phyloP scores from a whole-genome alignment of 768 basidiomycete genomes.

The Macrolepiota albuminosa region DNA sequence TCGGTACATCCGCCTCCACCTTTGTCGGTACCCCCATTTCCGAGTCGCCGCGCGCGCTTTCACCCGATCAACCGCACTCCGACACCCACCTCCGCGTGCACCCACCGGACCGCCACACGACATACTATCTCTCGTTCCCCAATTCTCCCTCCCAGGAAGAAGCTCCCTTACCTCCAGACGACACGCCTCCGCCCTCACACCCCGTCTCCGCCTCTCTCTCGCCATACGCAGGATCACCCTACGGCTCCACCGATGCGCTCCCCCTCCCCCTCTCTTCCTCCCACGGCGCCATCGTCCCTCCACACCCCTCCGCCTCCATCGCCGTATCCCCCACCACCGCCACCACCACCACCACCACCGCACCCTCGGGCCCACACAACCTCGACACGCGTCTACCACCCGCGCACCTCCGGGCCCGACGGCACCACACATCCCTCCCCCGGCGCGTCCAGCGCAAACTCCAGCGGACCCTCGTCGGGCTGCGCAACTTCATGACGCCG shows the following conservation, averaged over 20 bases:
- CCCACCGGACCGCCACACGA: conserved; percentile 10
- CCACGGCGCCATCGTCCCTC: not conserved
- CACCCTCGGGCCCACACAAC: not conserved
- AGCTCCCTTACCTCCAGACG: not conserved
- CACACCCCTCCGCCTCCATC: not conserved
- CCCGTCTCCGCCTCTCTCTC: not conserved
- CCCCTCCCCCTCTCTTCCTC: not conserved
- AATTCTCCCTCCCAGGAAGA: conserved; percentile 14
- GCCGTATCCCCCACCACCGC: not conserved
- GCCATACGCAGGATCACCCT: too few relatives aligned
- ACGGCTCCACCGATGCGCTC: not conserved
- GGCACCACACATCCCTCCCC: not conserved
- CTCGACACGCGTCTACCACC: not conserved
- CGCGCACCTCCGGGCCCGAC: not conserved
- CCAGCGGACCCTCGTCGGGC: conserved; percentile 27
- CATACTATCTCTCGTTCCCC: conserved; percentile 18
- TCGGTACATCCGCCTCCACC: conserved; percentile 3
- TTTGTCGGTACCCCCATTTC: not conserved
- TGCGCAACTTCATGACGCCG: conserved; percentile 81
- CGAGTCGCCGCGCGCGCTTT: not conserved
- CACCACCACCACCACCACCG: not conserved
- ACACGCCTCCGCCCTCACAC: not conserved
- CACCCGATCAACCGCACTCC: not conserved
- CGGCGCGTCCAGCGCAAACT: conserved; percentile 22
- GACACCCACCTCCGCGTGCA: not conserved